Percentiles rank a stretch among this genome's conserved stretches.
Conservation (phyloP, 257 asterid genomes). For the Nicotiana paniculata region DNA sequence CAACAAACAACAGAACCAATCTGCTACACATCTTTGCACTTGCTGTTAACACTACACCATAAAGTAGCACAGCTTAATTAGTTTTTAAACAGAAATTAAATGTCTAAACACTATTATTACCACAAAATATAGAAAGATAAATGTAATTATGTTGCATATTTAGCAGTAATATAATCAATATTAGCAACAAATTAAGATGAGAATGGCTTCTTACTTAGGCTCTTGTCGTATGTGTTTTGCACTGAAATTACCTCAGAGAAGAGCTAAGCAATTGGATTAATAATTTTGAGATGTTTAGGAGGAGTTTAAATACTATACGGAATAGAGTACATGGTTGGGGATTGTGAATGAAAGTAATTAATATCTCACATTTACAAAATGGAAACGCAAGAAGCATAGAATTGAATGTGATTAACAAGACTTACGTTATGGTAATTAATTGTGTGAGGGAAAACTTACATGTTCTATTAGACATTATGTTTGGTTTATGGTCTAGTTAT, state of each 20-base stretch:
- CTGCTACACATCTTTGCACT: not conserved
- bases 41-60: not conserved
- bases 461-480: not conserved
- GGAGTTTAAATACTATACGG: not conserved
- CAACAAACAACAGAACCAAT: not conserved
- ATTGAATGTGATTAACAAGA: not conserved
- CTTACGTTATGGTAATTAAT: not conserved
- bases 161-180: not conserved
- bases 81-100: too few species aligned
- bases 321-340: not conserved
- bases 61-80: not conserved
- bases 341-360: not conserved
- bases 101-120: too few species aligned
- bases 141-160: not conserved
- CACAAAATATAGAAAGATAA: not conserved
- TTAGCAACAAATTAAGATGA: not conserved
- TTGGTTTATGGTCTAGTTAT: too few species aligned
- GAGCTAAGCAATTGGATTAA: not conserved
- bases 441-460: not conserved
- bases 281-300: not conserved
- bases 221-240: not conserved
- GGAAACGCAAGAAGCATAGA: not conserved
- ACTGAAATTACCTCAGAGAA: not conserved
- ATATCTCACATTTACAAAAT: not conserved
- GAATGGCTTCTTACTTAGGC: not conserved